These are phyloP conservation scores for Xylariaceae sp. DNA, from an alignment of 2,329 filamentous ascomycete genomes.

Conservation along the genomic window DNA sequence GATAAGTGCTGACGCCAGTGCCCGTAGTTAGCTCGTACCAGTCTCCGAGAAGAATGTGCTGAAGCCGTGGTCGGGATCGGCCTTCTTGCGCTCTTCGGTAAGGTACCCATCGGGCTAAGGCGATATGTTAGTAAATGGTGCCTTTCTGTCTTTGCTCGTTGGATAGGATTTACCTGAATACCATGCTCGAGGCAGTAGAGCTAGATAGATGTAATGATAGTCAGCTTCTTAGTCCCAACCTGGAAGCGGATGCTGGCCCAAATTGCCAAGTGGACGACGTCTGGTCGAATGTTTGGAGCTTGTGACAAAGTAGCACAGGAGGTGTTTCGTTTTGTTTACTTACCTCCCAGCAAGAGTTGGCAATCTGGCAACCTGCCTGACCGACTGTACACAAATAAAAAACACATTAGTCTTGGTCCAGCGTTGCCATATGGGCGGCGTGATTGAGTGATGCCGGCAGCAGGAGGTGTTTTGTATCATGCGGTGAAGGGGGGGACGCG, in stretches of 20 bases:
- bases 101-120: slow-evolving; percentile 92
- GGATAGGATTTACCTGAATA: slow-evolving; percentile 72
- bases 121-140: slow-evolving; percentile 26
- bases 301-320: slow-evolving; percentile 4
- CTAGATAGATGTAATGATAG: slow-evolving; percentile 46
- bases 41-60: slow-evolving; percentile 99
- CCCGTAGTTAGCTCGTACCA: slow-evolving; percentile 53
- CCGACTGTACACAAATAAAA: slow-evolving; percentile 71
- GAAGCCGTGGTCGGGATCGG: slow-evolving; percentile 93
- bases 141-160: too few relatives aligned
- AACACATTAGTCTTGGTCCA: slow-evolving; percentile 40
- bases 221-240: slow-evolving; percentile 24
- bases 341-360: slow-evolving; percentile 99
- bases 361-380: slow-evolving; percentile 99
- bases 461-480: slow-evolving; percentile 28
- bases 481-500: slow-evolving; percentile 42
- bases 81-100: slow-evolving; percentile 93
- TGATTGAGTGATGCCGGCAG: slow-evolving; percentile 2
- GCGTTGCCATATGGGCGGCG: slow-evolving; percentile 7
- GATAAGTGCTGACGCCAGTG: slow-evolving; percentile 6
- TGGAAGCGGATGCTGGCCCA: slow-evolving; percentile 7
- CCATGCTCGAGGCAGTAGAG: slow-evolving; percentile 99
- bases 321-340: slow-evolving; percentile 44
- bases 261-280: too few relatives aligned
- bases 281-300: slow-evolving; percentile 1